Percentiles rank a stretch among this genome's conserved stretches.
These are phyloP conservation scores for Ceratobasidium theobromae DNA, from an alignment of 1,284 basidiomycete species.

Conservation along the genomic window DNA sequence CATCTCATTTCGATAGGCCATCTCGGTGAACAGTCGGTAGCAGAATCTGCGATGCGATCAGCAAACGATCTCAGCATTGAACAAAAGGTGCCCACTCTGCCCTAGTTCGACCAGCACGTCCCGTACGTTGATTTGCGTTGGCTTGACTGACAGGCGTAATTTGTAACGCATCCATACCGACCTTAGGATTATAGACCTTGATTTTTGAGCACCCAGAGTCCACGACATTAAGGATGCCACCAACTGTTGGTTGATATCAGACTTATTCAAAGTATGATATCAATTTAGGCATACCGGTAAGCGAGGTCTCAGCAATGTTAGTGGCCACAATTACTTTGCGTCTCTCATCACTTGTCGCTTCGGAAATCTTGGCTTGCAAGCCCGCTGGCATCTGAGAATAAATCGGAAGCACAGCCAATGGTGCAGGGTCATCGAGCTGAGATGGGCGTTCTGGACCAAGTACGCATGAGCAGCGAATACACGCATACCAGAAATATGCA, in stretches of 20 bases:
- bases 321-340: constrained; percentile 98
- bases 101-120: constrained; percentile 94
- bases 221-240: constrained; percentile 96
- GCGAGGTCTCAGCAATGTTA: constrained; percentile 97
- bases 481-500: constrained; percentile 36
- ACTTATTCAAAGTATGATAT: neutral
- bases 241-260: constrained; percentile 59
- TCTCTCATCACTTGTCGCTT: constrained; percentile 89
- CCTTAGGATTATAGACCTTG: constrained; percentile 98
- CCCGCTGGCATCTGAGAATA: constrained; percentile 99
- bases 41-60: constrained; percentile 64
- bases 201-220: constrained; percentile 97
- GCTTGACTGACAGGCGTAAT: constrained; percentile 99
- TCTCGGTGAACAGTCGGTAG: constrained; percentile 96
- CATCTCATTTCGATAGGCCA: constrained; percentile 93
- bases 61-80: neutral
- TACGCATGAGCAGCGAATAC: constrained; percentile 20
- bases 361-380: constrained; percentile 97
- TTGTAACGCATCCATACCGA: constrained; percentile 98
- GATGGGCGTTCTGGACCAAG: constrained; percentile 76
- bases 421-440: constrained; percentile 87
- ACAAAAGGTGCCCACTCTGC: constrained; percentile 67
- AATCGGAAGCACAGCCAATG: constrained; percentile 88
- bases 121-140: constrained; percentile 93
- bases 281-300: constrained; percentile 64